Percentiles rank a stretch among this genome's conserved stretches.
These are phyloP conservation scores for Castanospermum australe DNA, from an alignment of 306 rosid genomes.

Conservation along the genomic window DNA sequence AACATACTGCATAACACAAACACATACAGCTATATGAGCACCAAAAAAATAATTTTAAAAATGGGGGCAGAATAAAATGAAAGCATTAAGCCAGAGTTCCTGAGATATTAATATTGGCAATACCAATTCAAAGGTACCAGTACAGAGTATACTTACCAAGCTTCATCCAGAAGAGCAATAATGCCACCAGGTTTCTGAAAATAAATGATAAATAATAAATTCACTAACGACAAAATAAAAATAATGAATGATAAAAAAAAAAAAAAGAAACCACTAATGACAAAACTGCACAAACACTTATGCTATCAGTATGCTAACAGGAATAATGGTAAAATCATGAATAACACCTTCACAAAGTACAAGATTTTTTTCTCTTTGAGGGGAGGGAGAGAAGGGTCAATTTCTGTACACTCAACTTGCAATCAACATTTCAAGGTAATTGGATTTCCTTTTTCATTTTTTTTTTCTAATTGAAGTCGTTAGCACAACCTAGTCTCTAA, in stretches of 20 bases:
- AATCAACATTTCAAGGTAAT: not conserved
- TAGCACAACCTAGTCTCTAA: not conserved
- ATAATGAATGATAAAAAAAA: not conserved
- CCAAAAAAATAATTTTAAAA: not conserved
- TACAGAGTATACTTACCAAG: slow-evolving; percentile 57
- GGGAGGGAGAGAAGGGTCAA: not conserved
- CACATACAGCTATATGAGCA: slow-evolving; percentile 21
- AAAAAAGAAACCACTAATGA: too few relatives aligned
- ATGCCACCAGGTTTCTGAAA: slow-evolving; percentile 95
- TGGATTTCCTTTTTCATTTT: not conserved
- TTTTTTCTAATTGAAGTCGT: not conserved
- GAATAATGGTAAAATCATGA: not conserved
- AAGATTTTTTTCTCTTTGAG: not conserved
- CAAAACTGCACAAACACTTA: not conserved
- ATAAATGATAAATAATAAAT: not conserved
- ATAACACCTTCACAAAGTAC: not conserved
- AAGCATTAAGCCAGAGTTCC: not conserved
- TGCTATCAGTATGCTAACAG: not conserved
- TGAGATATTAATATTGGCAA: not conserved
- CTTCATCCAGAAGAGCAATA: slow-evolving; percentile 89
- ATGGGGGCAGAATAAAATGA: not conserved
- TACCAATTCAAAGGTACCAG: not conserved
- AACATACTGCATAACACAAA: slow-evolving; percentile 71
- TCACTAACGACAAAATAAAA: not conserved
- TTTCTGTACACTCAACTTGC: not conserved